These are phyloP conservation scores for Pyrenophora seminiperda DNA, from an alignment of 2,329 filamentous ascomycete genomes.

Conservation along the genomic window DNA sequence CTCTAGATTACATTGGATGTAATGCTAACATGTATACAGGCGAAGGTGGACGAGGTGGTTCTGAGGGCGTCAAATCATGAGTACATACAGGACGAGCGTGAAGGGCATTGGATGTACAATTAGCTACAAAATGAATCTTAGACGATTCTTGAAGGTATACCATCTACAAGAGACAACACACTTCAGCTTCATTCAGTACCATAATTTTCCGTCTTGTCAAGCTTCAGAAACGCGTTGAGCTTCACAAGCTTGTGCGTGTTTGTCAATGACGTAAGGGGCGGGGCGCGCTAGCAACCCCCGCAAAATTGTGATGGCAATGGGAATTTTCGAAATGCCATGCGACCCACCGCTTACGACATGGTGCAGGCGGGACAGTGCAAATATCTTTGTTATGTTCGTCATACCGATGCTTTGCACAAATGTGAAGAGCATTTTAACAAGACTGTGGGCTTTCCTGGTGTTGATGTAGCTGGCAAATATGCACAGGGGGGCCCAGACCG, in stretches of 20 bases:
- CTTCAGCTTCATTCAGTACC: not conserved
- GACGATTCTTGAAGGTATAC: not conserved
- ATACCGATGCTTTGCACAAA: not conserved
- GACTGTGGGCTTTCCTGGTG: constrained; percentile 1
- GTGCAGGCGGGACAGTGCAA: not conserved
- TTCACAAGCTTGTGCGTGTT: constrained; percentile 24
- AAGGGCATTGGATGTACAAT: constrained; percentile 6
- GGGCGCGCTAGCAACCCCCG: constrained; percentile 7
- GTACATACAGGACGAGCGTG: not conserved
- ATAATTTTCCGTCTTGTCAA: too few species aligned
- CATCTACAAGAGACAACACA: not conserved
- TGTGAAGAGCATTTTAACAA: not conserved
- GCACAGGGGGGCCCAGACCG: constrained; percentile 9
- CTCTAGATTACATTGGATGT: not conserved
- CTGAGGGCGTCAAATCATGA: constrained; percentile 14
- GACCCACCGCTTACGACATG: constrained; percentile 8
- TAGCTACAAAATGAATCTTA: not conserved
- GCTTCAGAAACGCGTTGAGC: not conserved
- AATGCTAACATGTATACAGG: constrained; percentile 25
- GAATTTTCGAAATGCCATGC: constrained; percentile 38
- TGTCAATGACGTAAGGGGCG: constrained; percentile 21
- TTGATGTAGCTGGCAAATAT: constrained; percentile 2
- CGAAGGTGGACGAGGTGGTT: constrained; percentile 34
- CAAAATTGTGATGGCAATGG: constrained; percentile 31
- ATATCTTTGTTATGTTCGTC: not conserved